Conservation (phyloP, 2,329 filamentous ascomycete species). For the Talaromyces marneffei region DNA sequence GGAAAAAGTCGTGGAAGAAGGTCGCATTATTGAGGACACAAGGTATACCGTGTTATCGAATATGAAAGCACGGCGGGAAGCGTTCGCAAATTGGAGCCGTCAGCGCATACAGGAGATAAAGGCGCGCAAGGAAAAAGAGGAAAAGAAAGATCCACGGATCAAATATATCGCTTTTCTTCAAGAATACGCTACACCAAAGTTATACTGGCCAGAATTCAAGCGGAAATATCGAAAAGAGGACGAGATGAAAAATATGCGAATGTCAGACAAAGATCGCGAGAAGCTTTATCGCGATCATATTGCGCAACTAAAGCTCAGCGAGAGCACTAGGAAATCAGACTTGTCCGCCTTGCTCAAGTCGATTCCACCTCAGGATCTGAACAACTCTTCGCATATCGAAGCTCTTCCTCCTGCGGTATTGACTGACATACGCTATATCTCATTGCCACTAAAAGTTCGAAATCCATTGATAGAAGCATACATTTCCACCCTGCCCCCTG, state of each 20-base stretch:
- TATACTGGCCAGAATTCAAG: conserved; percentile 97
- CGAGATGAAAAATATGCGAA: conserved; percentile 55
- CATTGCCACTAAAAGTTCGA: conserved; percentile 34
- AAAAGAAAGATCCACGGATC: conserved; percentile 76
- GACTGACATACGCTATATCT: conserved; percentile 42
- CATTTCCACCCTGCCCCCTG: conserved; percentile 37
- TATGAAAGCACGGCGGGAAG: conserved; percentile 74
- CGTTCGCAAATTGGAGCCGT: conserved; percentile 76
- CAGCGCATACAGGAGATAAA: conserved; percentile 68
- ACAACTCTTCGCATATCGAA: conserved; percentile 35
- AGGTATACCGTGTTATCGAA: conserved; percentile 79
- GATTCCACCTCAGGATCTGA: conserved; percentile 34
- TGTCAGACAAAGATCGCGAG: conserved; percentile 46
- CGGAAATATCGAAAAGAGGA: conserved; percentile 79
- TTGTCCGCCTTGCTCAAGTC: conserved; percentile 42
- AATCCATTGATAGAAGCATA: conserved; percentile 40
- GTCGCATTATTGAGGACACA: conserved; percentile 73
- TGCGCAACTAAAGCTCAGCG: conserved; percentile 41
- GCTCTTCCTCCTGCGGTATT: conserved; percentile 37
- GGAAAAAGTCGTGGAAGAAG: conserved; percentile 82
- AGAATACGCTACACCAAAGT: conserved; percentile 75
- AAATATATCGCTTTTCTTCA: conserved; percentile 77
- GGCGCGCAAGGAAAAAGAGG: conserved; percentile 65
- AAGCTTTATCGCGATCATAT: conserved; percentile 46
- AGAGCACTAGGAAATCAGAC: conserved; percentile 43